Evolutionary conservation across 1,139 yeast species (phyloP).

Genomic region (Pichia cactophila): DNA sequence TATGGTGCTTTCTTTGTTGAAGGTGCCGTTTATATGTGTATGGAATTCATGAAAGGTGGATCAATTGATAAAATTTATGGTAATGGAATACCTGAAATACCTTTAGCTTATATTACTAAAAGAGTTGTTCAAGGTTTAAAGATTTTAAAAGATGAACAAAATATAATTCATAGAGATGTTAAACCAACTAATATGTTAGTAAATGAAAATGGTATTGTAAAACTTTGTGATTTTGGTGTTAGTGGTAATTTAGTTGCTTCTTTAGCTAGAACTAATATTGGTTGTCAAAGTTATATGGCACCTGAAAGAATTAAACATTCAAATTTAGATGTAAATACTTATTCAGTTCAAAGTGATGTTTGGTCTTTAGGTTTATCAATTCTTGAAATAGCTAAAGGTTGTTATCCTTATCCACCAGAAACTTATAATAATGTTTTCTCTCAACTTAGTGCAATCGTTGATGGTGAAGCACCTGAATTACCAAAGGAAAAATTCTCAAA

Average conservation of each 20-base stretch:
- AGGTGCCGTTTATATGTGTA: constrained; percentile 97
- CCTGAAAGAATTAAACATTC: constrained; percentile 84
- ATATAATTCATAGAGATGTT: constrained; percentile 93
- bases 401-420: constrained; percentile 93
- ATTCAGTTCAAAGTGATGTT: constrained; percentile 90
- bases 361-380: constrained; percentile 94
- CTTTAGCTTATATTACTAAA: constrained; percentile 74
- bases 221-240: constrained; percentile 94
- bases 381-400: constrained; percentile 82
- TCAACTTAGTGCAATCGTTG: constrained; percentile 91
- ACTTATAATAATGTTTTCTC: constrained; percentile 85
- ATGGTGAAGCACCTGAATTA: constrained; percentile 86
- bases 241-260: constrained; percentile 94
- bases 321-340: constrained; percentile 62
- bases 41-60: constrained; percentile 98
- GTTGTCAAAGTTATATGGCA: constrained; percentile 98
- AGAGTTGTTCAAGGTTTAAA: constrained; percentile 77
- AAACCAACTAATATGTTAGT: constrained; percentile 93
- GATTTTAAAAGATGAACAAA: constrained; percentile 79
- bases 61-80: constrained; percentile 82
- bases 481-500: constrained; percentile 50
- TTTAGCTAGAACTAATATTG: constrained; percentile 90
- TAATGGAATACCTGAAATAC: constrained; percentile 63
- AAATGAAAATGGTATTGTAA: constrained; percentile 74
- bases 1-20: constrained; percentile 96